These are phyloP conservation scores for Austroboletus festivus DNA, from an alignment of 768 basidiomycete species.

Conservation along the genomic window DNA sequence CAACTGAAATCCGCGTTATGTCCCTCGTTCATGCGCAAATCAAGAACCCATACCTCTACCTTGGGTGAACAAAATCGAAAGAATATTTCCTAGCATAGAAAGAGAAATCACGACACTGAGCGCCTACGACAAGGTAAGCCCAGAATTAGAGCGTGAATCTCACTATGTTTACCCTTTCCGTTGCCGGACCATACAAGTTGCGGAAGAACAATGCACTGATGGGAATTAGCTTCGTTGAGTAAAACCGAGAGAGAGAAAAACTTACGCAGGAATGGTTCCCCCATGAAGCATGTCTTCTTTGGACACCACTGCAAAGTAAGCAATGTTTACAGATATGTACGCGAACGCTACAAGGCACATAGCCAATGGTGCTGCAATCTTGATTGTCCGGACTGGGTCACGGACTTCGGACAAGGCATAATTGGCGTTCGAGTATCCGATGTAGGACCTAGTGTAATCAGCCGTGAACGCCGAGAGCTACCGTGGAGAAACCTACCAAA, in stretches of 20 bases:
- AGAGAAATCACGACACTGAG: constrained; percentile 62
- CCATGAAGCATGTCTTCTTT: constrained; percentile 66
- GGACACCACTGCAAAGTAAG: constrained; percentile 73
- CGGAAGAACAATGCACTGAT: constrained; percentile 68
- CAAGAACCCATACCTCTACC: constrained; percentile 50
- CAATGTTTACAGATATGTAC: constrained; percentile 65
- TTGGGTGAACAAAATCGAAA: constrained; percentile 63
- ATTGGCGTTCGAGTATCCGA: constrained; percentile 73
- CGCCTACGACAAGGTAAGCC: constrained; percentile 35
- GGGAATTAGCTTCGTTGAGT: background rate
- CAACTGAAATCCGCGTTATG: constrained; percentile 39
- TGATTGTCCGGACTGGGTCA: constrained; percentile 69
- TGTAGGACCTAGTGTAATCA: constrained; percentile 51
- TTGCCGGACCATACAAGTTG: constrained; percentile 61
- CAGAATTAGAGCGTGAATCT: background rate
- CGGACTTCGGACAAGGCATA: constrained; percentile 69
- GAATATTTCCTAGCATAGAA: constrained; percentile 61
- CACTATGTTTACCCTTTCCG: constrained; percentile 39
- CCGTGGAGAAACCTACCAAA: constrained; percentile 45
- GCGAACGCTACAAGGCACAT: constrained; percentile 55
- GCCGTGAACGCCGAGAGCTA: background rate
- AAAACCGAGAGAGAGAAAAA: background rate
- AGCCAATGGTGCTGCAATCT: constrained; percentile 64
- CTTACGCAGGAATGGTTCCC: constrained; percentile 66
- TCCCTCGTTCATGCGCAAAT: background rate